phyloP scores from a whole-genome alignment of 2,329 filamentous ascomycete species.

The Herpotrichia juniperi region DNA sequence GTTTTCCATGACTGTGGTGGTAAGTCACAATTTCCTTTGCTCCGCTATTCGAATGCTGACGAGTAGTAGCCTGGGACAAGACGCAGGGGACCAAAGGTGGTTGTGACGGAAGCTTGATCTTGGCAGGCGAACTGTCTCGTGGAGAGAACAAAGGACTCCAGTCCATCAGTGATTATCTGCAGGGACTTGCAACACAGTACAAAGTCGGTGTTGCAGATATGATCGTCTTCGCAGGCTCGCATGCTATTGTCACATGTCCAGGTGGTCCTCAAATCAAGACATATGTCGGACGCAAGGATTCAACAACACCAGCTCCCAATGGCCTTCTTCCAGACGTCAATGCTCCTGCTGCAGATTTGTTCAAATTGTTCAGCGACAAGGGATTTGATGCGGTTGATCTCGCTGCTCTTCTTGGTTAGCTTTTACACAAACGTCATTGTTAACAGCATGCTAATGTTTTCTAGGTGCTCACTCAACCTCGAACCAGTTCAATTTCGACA shows the following conservation, averaged over 20 bases:
- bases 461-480: conserved; percentile 58
- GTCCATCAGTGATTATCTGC: conserved; percentile 45
- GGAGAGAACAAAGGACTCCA: conserved; percentile 50
- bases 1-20: conserved; percentile 43
- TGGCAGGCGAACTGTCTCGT: conserved; percentile 35
- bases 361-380: conserved; percentile 56
- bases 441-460: not conserved
- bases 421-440: not conserved
- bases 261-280: conserved; percentile 56
- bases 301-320: conserved; percentile 43
- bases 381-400: conserved; percentile 56
- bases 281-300: conserved; percentile 55
- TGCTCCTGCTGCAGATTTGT: conserved; percentile 44
- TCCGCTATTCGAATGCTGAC: not conserved
- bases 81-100: conserved; percentile 24
- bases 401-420: conserved; percentile 58
- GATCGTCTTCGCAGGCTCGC: conserved; percentile 29
- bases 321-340: conserved; percentile 53
- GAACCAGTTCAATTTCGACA: conserved; percentile 28
- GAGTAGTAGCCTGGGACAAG: conserved; percentile 4
- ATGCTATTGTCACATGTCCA: conserved; percentile 55
- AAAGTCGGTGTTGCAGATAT: conserved; percentile 59
- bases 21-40: conserved; percentile 7
- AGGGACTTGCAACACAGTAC: conserved; percentile 46
- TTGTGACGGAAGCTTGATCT: conserved; percentile 44